These are phyloP conservation scores for Daldinia grandis DNA, from an alignment of 495 filamentous ascomycete species.

Conservation along the genomic window DNA sequence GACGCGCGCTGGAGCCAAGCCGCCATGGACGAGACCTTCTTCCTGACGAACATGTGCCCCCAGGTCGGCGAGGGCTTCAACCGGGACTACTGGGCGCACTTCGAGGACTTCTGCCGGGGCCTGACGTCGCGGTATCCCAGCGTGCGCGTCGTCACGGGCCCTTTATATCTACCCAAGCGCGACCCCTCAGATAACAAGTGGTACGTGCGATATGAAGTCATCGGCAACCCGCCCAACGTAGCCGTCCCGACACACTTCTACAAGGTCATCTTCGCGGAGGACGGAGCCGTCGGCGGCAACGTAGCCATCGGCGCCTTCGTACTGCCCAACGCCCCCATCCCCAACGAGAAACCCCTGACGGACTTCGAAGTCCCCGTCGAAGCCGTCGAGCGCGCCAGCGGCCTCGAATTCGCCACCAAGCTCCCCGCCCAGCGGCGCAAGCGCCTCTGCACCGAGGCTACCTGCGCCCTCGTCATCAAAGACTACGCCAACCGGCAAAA, in stretches of 20 bases:
- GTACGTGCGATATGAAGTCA: constrained; percentile 96
- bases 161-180: constrained; percentile 85
- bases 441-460: constrained; percentile 84
- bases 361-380: constrained; percentile 96
- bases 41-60: constrained; percentile 94
- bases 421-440: constrained; percentile 76
- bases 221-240: constrained; percentile 90
- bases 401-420: constrained; percentile 86
- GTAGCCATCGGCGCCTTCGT: constrained; percentile 96
- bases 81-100: constrained; percentile 97
- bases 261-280: constrained; percentile 96
- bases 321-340: constrained; percentile 89
- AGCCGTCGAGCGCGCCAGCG: constrained; percentile 88
- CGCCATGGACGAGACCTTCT: constrained; percentile 95
- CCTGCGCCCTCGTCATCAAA: constrained; percentile 79
- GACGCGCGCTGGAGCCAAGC: constrained; percentile 94
- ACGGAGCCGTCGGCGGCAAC: constrained; percentile 72
- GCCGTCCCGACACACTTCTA: constrained; percentile 99
- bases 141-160: constrained; percentile 92
- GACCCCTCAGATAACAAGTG: constrained; percentile 87
- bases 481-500: constrained; percentile 76
- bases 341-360: constrained; percentile 80
- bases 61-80: constrained; percentile 99
- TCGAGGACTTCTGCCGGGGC: constrained; percentile 93
- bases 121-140: constrained; percentile 81